Percentiles rank a stretch among this genome's conserved stretches.
Evolutionary conservation across 371 early-diverging fungal species (phyloP).

Genomic region (Actinomortierella wolfii): DNA sequence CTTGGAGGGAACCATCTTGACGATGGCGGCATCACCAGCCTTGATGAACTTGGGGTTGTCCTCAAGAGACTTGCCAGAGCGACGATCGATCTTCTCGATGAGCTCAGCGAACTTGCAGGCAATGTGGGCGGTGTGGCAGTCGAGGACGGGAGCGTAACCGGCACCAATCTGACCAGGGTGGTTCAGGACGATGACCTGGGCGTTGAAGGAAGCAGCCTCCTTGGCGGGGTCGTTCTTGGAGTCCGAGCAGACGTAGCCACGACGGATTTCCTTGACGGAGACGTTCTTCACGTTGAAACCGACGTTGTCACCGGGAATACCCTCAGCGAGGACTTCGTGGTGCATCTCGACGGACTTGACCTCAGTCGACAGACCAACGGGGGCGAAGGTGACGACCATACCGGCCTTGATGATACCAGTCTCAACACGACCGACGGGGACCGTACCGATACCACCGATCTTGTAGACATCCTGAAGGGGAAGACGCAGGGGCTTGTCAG

Average conservation of each 20-base stretch:
- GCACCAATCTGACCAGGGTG: constrained; percentile 93
- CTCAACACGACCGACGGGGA: constrained; percentile 97
- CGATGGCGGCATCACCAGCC: constrained; percentile 94
- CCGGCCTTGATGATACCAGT: constrained; percentile 94
- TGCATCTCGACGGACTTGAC: constrained; percentile 99
- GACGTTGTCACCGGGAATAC: constrained; percentile 97
- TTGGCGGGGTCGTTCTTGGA: constrained; percentile 97
- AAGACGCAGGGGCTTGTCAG: constrained; percentile 96
- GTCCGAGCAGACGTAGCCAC: constrained; percentile 97
- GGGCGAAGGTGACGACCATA: constrained; percentile 93
- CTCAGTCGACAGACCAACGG: constrained; percentile 83
- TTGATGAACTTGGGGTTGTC: constrained; percentile 93
- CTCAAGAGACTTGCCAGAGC: constrained; percentile 91
- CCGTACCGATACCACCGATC: constrained; percentile 97
- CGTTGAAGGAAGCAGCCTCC: constrained; percentile 90
- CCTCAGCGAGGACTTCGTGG: constrained; percentile 92
- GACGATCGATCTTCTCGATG: constrained; percentile 94
- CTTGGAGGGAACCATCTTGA: constrained; percentile 94
- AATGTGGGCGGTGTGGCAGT: constrained; percentile 98
- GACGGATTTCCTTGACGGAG: constrained; percentile 95
- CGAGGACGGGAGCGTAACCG: constrained; percentile 93
- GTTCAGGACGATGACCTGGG: constrained; percentile 96
- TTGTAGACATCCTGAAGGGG: constrained; percentile 98
- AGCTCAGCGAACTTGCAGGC: constrained; percentile 95
- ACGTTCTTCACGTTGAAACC: constrained; percentile 99